Evolutionary conservation across 1,284 basidiomycete species (phyloP).

Genomic region (Pseudozyma sp.): DNA sequence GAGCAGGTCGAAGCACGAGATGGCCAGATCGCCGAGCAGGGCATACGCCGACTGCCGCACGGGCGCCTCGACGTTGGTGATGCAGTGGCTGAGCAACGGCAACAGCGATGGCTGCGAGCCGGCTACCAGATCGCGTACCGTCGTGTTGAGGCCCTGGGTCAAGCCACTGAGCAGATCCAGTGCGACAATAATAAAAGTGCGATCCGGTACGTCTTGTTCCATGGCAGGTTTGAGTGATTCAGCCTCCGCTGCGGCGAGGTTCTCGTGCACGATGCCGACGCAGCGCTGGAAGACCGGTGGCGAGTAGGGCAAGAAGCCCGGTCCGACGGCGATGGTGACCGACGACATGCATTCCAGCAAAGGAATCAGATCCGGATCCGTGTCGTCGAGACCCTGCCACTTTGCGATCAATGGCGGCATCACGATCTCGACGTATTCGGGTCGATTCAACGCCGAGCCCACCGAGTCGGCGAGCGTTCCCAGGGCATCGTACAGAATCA

Average conservation of each 20-base stretch:
- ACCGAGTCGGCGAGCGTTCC: slow-evolving; percentile 98
- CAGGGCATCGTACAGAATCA: slow-evolving; percentile 97
- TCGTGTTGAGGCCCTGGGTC: slow-evolving; percentile 89
- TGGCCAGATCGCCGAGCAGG: slow-evolving; percentile 95
- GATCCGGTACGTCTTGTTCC: slow-evolving; percentile 63
- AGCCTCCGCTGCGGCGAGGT: slow-evolving; percentile 78
- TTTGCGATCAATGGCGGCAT: slow-evolving; percentile 93
- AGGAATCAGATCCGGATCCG: slow-evolving; percentile 92
- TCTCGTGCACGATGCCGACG: slow-evolving; percentile 83
- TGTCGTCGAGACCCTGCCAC: slow-evolving; percentile 88
- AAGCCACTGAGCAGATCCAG: slow-evolving; percentile 94
- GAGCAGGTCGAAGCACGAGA: slow-evolving; percentile 89
- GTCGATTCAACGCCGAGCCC: slow-evolving; percentile 84
- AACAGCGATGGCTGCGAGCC: slow-evolving; percentile 59
- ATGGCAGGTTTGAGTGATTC: slow-evolving; percentile 84
- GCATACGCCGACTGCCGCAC: slow-evolving; percentile 97
- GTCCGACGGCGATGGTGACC: slow-evolving; percentile 94
- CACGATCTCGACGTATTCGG: slow-evolving; percentile 88
- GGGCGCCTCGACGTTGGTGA: slow-evolving; percentile 85
- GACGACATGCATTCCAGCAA: slow-evolving; percentile 91
- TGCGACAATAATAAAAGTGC: slow-evolving; percentile 82
- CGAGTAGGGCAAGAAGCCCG: slow-evolving; percentile 89
- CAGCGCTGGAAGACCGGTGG: slow-evolving; percentile 93
- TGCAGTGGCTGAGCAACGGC: slow-evolving; percentile 63
- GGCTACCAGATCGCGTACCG: slow-evolving; percentile 58